Evolutionary conservation across 2,329 filamentous ascomycete genomes (phyloP).

Genomic region (Talaromyces sp.): DNA sequence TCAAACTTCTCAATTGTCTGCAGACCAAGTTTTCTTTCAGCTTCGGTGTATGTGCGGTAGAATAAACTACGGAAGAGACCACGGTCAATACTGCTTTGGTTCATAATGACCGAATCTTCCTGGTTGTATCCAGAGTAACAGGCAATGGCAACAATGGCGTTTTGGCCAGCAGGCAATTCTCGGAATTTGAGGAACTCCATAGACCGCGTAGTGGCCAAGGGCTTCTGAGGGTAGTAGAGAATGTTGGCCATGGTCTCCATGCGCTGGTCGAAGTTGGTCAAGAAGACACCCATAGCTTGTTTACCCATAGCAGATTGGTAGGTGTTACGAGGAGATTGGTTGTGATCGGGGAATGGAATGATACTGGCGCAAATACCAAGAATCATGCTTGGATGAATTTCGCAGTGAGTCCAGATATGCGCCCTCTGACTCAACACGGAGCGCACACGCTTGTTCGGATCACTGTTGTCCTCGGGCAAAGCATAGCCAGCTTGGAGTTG

Average conservation of each 20-base stretch:
- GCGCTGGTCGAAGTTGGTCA: slow-evolving; percentile 93
- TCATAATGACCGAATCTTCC: slow-evolving; percentile 99
- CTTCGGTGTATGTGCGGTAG: slow-evolving; percentile 95
- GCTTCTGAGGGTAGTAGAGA: slow-evolving; percentile 97
- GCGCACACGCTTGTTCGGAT: slow-evolving; percentile 83
- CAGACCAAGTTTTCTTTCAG: slow-evolving; percentile 93
- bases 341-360: slow-evolving; percentile 99
- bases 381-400: slow-evolving; percentile 99
- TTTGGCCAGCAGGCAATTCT: slow-evolving; percentile 93
- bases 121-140: slow-evolving; percentile 99
- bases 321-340: slow-evolving; percentile 95
- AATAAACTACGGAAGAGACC: slow-evolving; percentile 96
- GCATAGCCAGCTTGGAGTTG: slow-evolving; percentile 66
- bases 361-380: slow-evolving; percentile 97
- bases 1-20: slow-evolving; percentile 92
- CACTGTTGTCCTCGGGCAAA: slow-evolving; percentile 59
- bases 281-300: slow-evolving; percentile 98
- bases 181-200: slow-evolving; percentile 99
- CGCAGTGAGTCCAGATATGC: slow-evolving; percentile 94
- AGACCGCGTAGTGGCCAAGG: slow-evolving; percentile 88
- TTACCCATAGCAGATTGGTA: slow-evolving; percentile 99
- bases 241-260: slow-evolving; percentile 99
- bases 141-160: slow-evolving; percentile 95
- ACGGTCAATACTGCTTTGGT: slow-evolving; percentile 97
- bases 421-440: slow-evolving; percentile 83